A percentile compares a stretch with the other conserved stretches of the same genome.
phyloP scores from a whole-genome alignment of 208 protist species.

The Herpetomonas samuelpessoai region DNA sequence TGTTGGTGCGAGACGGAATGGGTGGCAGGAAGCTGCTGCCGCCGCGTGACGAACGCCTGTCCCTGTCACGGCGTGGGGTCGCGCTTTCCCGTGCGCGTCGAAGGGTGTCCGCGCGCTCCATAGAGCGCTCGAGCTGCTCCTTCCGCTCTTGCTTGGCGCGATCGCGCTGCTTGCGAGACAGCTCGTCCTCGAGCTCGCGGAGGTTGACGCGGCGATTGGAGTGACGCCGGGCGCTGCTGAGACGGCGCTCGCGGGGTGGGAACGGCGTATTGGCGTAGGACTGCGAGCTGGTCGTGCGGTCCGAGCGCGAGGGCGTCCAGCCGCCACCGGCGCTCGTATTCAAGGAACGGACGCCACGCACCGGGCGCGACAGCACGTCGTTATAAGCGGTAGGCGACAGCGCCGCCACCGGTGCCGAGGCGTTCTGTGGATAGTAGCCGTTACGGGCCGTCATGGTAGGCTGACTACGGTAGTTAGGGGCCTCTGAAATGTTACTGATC shows the following conservation, averaged over 20 bases:
- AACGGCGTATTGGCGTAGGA: constrained; percentile 16
- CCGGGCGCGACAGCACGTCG: background rate
- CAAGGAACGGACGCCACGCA: background rate
- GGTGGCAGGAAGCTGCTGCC: constrained; percentile 15
- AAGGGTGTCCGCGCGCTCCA: constrained; percentile 12
- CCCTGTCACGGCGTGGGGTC: background rate
- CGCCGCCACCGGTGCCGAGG: background rate
- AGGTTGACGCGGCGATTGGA: constrained; percentile 41
- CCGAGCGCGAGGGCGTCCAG: background rate
- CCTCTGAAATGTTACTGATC: background rate
- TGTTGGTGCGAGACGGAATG: background rate
- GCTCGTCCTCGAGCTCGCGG: constrained; percentile 34
- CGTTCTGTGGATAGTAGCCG: background rate
- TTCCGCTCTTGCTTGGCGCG: constrained; percentile 28
- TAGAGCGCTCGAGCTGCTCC: constrained; percentile 27
- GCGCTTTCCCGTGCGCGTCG: constrained; percentile 4
- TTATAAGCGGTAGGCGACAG: background rate
- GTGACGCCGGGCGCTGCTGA: constrained; percentile 22
- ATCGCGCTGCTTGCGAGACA: constrained; percentile 32
- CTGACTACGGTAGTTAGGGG: background rate
- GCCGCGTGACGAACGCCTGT: background rate
- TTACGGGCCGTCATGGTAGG: background rate
- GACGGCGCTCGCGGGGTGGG: constrained; percentile 15
- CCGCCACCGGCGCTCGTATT: background rate
- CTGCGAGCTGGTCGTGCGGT: background rate